Conservation (phyloP, 2,329 filamentous ascomycete species). For the Aspergillus awamori region DNA sequence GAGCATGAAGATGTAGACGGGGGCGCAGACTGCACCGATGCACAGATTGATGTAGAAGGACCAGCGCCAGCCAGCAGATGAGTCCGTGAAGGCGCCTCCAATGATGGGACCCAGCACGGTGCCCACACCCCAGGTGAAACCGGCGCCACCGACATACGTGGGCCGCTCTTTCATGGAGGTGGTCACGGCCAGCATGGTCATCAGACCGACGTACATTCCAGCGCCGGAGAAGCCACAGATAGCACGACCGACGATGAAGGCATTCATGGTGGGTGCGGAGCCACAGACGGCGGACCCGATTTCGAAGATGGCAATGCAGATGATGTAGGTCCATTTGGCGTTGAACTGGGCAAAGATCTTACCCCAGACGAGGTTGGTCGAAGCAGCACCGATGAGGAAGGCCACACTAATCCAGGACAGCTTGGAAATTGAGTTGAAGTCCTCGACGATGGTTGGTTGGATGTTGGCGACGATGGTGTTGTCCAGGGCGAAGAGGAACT, state of each 20-base stretch:
- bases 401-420: conserved; percentile 31
- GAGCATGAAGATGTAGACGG: conserved; percentile 51
- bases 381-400: conserved; percentile 14
- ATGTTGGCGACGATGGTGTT: conserved; percentile 11
- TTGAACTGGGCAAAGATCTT: conserved; percentile 35
- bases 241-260: conserved; percentile 15
- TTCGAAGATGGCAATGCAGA: conserved; percentile 7
- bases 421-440: conserved; percentile 3
- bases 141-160: conserved; percentile 38
- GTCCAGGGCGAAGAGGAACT: background rate
- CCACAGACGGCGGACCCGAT: conserved; percentile 14
- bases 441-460: conserved; percentile 10
- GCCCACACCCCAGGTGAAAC: conserved; percentile 42
- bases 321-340: conserved; percentile 34
- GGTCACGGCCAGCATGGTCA: conserved; percentile 29
- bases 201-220: conserved; percentile 35
- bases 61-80: conserved; percentile 36
- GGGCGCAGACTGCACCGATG: conserved; percentile 48
- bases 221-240: conserved; percentile 13
- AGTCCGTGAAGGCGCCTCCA: conserved; percentile 22
- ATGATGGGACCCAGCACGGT: conserved; percentile 39
- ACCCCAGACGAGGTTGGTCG: conserved; percentile 12
- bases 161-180: conserved; percentile 26
- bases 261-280: conserved; percentile 2
- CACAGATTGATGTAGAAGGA: conserved; percentile 61